These are phyloP conservation scores for Papilionanthe hybrid DNA, from an alignment of 116 monocot genomes.

Conservation along the genomic window DNA sequence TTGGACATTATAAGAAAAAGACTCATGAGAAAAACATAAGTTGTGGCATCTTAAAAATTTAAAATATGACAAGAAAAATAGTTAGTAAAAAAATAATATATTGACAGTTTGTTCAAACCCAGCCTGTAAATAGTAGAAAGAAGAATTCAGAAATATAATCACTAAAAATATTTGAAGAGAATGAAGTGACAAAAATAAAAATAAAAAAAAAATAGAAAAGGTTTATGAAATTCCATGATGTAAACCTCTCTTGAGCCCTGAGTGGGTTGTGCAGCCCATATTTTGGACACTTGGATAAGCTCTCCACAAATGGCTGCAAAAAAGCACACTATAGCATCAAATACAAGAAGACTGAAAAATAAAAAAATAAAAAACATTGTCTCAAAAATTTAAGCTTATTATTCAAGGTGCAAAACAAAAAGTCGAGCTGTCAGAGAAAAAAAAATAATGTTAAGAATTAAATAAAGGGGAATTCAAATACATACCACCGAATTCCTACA, in stretches of 20 bases:
- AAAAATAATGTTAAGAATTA: neutral
- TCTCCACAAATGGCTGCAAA: slow-evolving; percentile 82
- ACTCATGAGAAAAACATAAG: too few relatives aligned
- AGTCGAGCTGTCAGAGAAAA: neutral
- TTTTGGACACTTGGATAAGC: slow-evolving; percentile 82
- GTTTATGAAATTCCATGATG: slow-evolving; percentile 1
- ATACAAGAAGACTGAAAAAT: neutral
- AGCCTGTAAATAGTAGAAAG: neutral
- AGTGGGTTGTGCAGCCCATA: slow-evolving; percentile 96
- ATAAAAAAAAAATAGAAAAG: neutral
- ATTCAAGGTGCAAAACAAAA: neutral
- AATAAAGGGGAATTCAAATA: neutral
- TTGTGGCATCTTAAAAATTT: too few relatives aligned
- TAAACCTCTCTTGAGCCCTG: slow-evolving; percentile 80
- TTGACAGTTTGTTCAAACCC: neutral
- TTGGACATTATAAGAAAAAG: too few relatives aligned
- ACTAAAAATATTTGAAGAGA: neutral
- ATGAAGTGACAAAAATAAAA: slow-evolving; percentile 1
- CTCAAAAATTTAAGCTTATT: neutral
- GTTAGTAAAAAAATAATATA: neutral
- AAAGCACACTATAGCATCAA: slow-evolving; percentile 13
- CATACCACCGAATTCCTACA: too few relatives aligned
- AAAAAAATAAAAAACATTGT: neutral
- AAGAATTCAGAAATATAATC: neutral
- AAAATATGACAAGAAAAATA: too few relatives aligned